These are phyloP conservation scores for Mycena indigotica DNA, from an alignment of 768 basidiomycete species.

Conservation along the genomic window DNA sequence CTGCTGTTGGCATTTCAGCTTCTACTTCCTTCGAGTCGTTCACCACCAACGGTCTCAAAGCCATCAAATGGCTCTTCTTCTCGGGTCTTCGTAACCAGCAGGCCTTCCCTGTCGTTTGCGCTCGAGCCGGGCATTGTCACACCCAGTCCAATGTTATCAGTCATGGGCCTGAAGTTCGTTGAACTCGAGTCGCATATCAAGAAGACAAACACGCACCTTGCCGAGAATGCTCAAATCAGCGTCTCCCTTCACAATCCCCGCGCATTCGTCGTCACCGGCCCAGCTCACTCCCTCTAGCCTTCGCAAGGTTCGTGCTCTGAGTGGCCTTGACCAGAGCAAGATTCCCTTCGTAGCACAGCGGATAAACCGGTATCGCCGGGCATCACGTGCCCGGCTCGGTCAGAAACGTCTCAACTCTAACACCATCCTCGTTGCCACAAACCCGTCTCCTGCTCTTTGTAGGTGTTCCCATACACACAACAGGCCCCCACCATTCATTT, in stretches of 20 bases:
- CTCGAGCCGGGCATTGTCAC: constrained; percentile 84
- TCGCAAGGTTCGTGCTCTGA: constrained; percentile 85
- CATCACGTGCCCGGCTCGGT: constrained; percentile 80
- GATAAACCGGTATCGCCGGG: constrained; percentile 72
- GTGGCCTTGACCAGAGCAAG: constrained; percentile 92
- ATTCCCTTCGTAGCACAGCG: constrained; percentile 93
- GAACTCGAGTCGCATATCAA: constrained; percentile 80
- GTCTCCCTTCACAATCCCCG: constrained; percentile 92
- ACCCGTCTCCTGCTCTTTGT: constrained; percentile 99
- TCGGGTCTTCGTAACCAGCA: constrained; percentile 92
- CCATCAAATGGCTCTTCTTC: constrained; percentile 93
- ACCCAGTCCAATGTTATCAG: constrained; percentile 91
- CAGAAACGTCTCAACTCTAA: constrained; percentile 99
- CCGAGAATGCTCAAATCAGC: constrained; percentile 72
- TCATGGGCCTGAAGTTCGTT: constrained; percentile 77
- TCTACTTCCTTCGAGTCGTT: constrained; percentile 80
- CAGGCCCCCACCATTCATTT: too few relatives aligned
- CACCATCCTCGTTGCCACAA: constrained; percentile 87
- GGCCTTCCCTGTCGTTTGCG: constrained; percentile 86
- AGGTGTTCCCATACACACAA: too few relatives aligned
- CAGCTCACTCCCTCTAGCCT: constrained; percentile 87
- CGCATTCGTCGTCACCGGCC: constrained; percentile 92
- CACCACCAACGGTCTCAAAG: constrained; percentile 75
- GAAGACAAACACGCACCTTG: constrained; percentile 86
- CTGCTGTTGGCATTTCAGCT: constrained; percentile 84